Percentiles rank a stretch among this genome's conserved stretches.
Evolutionary conservation across 345 rosid species (phyloP).

Genomic region (Brassica carinata): DNA sequence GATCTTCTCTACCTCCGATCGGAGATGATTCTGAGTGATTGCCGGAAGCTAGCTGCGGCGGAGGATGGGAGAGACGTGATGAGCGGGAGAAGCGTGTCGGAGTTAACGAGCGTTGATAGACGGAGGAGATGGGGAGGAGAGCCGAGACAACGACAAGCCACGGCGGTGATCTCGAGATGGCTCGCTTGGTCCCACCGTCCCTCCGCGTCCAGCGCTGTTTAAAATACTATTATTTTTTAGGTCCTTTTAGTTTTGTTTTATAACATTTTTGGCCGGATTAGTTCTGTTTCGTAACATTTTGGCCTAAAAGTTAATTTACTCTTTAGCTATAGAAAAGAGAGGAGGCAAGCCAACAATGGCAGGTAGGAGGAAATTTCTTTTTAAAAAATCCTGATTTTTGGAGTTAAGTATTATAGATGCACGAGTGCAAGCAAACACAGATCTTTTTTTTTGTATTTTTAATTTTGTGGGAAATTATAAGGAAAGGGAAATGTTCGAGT

Average conservation of each 20-base stretch:
- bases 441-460: slow-evolving; percentile 3
- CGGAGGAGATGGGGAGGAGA: slow-evolving; percentile 44
- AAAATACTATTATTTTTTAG: background rate
- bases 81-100: slow-evolving; percentile 74
- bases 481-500: slow-evolving; percentile 17
- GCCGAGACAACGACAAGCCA: slow-evolving; percentile 48
- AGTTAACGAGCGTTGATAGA: slow-evolving; percentile 68
- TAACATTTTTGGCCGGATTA: slow-evolving; percentile 23
- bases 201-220: slow-evolving; percentile 35
- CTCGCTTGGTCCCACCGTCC: slow-evolving; percentile 43
- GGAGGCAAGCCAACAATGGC: slow-evolving; percentile 27
- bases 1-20: slow-evolving; percentile 72
- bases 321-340: slow-evolving; percentile 4
- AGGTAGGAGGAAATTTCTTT: background rate
- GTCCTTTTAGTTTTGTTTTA: slow-evolving; percentile 13
- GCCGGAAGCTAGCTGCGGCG: slow-evolving; percentile 41
- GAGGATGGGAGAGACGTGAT: slow-evolving; percentile 57
- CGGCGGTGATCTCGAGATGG: slow-evolving; percentile 53
- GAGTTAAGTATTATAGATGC: slow-evolving; percentile 27
- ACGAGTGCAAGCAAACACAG: slow-evolving; percentile 39
- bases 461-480: slow-evolving; percentile 12
- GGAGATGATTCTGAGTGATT: slow-evolving; percentile 71
- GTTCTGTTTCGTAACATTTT: slow-evolving; percentile 7
- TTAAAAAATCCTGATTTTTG: background rate
- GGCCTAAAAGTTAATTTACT: slow-evolving; percentile 12